phyloP scores from a whole-genome alignment of 768 basidiomycete species.

The Calocera viscosa region DNA sequence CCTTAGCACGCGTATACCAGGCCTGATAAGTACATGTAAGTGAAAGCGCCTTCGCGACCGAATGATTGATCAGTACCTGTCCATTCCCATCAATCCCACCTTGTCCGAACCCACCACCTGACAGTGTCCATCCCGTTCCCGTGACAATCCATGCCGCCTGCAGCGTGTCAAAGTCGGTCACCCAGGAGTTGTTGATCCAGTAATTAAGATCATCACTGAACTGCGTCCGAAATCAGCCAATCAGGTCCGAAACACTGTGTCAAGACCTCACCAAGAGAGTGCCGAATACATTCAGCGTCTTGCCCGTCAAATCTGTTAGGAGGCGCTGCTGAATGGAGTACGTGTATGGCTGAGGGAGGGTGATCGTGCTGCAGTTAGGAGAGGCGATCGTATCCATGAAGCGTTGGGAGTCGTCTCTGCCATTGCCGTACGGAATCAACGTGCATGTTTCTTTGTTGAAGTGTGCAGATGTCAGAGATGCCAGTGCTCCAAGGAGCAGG shows the following conservation, averaged over 20 bases:
- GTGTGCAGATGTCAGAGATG: not conserved
- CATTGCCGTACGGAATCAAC: not conserved
- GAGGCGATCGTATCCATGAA: not conserved
- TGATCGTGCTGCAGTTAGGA: not conserved
- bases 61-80: conserved; percentile 18
- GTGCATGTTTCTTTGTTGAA: not conserved
- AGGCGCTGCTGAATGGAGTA: not conserved
- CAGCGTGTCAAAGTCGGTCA: not conserved
- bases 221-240: not conserved
- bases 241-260: not conserved
- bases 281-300: not conserved
- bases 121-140: not conserved
- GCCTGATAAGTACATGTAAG: not conserved
- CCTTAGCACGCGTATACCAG: conserved; percentile 33
- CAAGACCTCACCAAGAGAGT: not conserved
- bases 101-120: not conserved
- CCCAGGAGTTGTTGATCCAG: not conserved
- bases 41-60: not conserved
- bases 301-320: not conserved
- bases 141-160: not conserved
- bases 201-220: not conserved
- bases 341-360: not conserved
- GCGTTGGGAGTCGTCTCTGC: not conserved
- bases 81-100: conserved; percentile 30
- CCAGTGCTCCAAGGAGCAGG: not conserved